These are phyloP conservation scores for Collybiopsis luxurians DNA, from an alignment of 768 basidiomycete genomes.

Conservation along the genomic window DNA sequence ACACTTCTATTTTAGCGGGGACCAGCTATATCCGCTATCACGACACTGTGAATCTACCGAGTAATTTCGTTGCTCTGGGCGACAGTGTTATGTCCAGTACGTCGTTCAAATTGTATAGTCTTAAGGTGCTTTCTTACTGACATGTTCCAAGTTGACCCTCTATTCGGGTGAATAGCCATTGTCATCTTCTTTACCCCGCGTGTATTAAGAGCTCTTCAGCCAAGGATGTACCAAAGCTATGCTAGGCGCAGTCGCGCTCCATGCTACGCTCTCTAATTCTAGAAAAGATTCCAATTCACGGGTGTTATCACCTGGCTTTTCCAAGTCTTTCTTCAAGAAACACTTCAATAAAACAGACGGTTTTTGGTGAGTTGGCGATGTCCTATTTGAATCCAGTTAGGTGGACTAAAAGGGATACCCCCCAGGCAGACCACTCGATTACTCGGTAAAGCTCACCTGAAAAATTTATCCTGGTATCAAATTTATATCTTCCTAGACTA, in stretches of 20 bases:
- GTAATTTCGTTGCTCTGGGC: constrained; percentile 32
- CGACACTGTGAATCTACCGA: constrained; percentile 20
- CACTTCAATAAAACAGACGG: constrained; percentile 8
- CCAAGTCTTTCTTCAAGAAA: constrained; percentile 7
- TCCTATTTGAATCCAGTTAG: not conserved
- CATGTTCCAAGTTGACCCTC: constrained; percentile 16
- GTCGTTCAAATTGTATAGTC: no score
- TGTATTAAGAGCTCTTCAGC: not conserved
- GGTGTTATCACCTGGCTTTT: constrained; percentile 4
- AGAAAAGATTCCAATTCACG: not conserved
- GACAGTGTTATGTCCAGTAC: constrained; percentile 26
- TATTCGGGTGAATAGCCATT: constrained; percentile 11
- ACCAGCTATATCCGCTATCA: constrained; percentile 16
- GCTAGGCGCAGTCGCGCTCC: constrained; percentile 14
- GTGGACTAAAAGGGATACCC: no score
- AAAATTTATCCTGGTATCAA: not conserved
- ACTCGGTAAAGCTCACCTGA: not conserved
- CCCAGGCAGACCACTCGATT: constrained; percentile 3
- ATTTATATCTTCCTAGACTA: constrained; percentile 7
- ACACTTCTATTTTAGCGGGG: no score
- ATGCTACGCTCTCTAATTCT: constrained; percentile 5
- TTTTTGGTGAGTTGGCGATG: constrained; percentile 4
- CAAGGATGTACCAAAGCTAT: constrained; percentile 17
- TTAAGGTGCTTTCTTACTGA: no score
- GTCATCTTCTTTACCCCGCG: not conserved